These are phyloP conservation scores for Rubia peregrina DNA, from an alignment of 305 asterid genomes.

Conservation along the genomic window DNA sequence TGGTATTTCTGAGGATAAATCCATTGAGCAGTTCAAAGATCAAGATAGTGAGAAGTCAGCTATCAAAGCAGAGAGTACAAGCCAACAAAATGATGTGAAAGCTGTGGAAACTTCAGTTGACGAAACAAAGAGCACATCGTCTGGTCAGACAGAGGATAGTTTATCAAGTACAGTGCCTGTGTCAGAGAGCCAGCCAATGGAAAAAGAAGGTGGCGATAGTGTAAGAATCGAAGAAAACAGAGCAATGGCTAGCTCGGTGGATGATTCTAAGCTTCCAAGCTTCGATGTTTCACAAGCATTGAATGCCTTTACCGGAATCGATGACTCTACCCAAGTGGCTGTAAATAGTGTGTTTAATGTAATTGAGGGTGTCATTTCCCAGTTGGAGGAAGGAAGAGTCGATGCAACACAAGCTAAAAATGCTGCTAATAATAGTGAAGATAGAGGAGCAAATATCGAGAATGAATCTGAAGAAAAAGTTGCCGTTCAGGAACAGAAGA, in stretches of 20 bases:
- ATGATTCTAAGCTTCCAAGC: conserved; percentile 36
- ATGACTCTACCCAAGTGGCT: conserved; percentile 94
- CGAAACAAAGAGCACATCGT: conserved; percentile 28
- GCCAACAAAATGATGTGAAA: conserved; percentile 23
- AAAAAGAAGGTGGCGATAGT: conserved; percentile 39
- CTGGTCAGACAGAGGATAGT: conserved; percentile 32
- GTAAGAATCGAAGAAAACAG: conserved; percentile 40
- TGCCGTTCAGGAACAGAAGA: conserved; percentile 29
- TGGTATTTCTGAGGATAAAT: conserved; percentile 31
- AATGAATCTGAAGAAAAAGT: conserved; percentile 17
- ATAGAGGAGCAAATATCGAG: neutral
- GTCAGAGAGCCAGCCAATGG: conserved; percentile 36
- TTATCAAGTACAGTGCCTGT: conserved; percentile 35
- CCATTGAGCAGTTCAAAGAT: conserved; percentile 29
- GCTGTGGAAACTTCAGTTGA: conserved; percentile 31
- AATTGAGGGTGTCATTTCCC: conserved; percentile 77
- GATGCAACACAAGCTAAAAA: conserved; percentile 28
- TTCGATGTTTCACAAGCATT: conserved; percentile 80
- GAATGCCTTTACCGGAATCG: conserved; percentile 69
- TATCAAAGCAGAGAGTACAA: conserved; percentile 28
- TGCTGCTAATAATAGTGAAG: conserved; percentile 26
- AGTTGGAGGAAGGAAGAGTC: conserved; percentile 50
- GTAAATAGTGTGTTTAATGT: conserved; percentile 82
- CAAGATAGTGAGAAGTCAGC: conserved; percentile 29
- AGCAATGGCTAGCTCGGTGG: conserved; percentile 27